A percentile compares a stretch with the other conserved stretches of the same genome.
Conservation (phyloP, 306 rosid species). For the Gastrolobium villosum region DNA sequence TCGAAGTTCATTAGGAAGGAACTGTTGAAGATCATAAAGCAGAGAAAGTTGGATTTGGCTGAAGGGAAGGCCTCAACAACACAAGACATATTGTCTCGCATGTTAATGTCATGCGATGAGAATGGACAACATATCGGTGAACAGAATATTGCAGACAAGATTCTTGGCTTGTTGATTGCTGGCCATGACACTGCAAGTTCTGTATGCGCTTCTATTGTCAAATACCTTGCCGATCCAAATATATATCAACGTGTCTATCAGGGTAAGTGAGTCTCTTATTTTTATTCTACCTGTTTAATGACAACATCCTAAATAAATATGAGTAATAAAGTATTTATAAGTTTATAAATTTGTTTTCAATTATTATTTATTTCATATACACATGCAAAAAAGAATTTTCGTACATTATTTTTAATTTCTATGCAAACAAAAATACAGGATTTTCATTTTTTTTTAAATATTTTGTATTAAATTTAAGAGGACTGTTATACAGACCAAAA, state of each 20-base stretch:
- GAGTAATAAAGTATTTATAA: no score
- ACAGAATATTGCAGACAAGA: constrained; percentile 69
- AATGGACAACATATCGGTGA: constrained; percentile 60
- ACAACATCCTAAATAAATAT: no score
- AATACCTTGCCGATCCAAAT: constrained; percentile 66
- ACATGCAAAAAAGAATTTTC: no score
- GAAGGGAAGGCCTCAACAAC: constrained; percentile 60
- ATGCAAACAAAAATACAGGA: no score
- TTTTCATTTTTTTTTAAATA: no score
- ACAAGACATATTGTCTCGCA: constrained; percentile 78
- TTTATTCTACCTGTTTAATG: no score
- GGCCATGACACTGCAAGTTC: constrained; percentile 79
- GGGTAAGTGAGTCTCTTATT: constrained; percentile 41
- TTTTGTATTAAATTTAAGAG: no score
- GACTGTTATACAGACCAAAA: no score
- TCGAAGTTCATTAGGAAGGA: constrained; percentile 50
- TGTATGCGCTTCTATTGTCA: constrained; percentile 74
- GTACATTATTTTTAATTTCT: no score
- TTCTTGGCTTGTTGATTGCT: constrained; percentile 70
- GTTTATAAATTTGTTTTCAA: no score
- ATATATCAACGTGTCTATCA: constrained; percentile 60
- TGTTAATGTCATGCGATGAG: constrained; percentile 60
- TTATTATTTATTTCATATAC: no score
- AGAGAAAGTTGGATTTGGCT: constrained; percentile 64
- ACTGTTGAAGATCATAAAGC: constrained; percentile 53